Evolutionary conservation across 345 rosid species (phyloP), one percentile per base, ranked within the genome.

Genomic region (Mercurialis annua): DNA sequence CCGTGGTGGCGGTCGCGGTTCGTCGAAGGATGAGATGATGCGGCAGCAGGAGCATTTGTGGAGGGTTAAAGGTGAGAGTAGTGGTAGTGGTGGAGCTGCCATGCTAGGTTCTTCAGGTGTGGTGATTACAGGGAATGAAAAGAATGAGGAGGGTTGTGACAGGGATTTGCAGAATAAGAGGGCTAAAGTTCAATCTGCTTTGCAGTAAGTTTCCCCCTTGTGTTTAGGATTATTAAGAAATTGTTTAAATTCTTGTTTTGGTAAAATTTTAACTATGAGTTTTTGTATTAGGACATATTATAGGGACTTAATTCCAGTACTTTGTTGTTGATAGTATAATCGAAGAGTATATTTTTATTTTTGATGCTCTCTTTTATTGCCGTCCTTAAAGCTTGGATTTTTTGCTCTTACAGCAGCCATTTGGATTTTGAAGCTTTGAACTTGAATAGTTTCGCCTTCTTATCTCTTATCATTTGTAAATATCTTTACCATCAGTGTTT

Each of bases 131-230:
- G 77, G 16, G 59, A 75, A 14, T 59, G 68, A 44, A 64, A 65
- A n/a, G n/a, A n/a, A n/a, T n/a, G n/a, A n/a, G 2, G 81, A 71
- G 71, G 81, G 64, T 57, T 69, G 77, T 24, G 79, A 78, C 74
- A 78, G 83, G 63, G 78, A 70, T 38, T 27, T 46, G 26, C 71
- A 75, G 44, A 59, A 89, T 78, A 94, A 94, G 73, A 86, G 99
- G 67, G 97, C 97, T n/a, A 94, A 75, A 82, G 86, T 92, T 42
- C 72, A 81, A 65, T 62, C 82, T 59, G 82, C 68, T 50, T 61
- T 78, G 54, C 48, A 56, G 94, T 89, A 79, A 86, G 93, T 75
- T 58, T 43, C 62, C 64, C 14, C 16, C 40, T 30, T 27, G 14
- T 38, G 29, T 18, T 60, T n/a, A 20, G 56, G 14, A 5, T 10